Base-by-base conservation (phyloP, 768 basidiomycete genomes). In the Phanerochaete carnosa region DNA sequence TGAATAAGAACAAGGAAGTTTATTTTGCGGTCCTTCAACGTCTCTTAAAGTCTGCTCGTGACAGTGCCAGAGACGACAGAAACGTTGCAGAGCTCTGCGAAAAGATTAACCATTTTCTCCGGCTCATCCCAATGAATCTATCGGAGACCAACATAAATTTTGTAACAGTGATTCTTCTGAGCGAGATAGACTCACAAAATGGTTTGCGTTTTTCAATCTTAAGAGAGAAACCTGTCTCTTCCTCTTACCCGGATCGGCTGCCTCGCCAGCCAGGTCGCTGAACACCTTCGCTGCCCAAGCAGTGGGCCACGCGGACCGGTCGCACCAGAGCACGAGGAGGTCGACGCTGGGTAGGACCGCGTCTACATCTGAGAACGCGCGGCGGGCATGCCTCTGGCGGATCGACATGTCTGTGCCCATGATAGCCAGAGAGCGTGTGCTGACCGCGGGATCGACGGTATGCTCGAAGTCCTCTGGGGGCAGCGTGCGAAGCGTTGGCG, bases 131-230 rank as follows among this genome's bases (percentile, higher is more conserved):
- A 60, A 32, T 60, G 50, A 15, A 29, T 16, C 35, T 55, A 23
- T 19, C 15, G 9, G 28, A 30, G 11, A 7, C n/a, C 28, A 28
- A 35, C 46, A 15, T 45, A 28, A 30, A 15, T 30, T 26, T 9
- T 7, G n/a, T 37, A 16, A 22, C 23, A 16, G 12, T 4, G 13
- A 55, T 4, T 5, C 5, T 30, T 22, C 55, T n/a, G 26, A 23
- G 33, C 2, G 29, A 13, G 35, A 6, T n/a, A 32, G 4, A 62
- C 66, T 63, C 55, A 64, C 64, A 43, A 63, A 64, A 45, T 65
- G 66, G 45, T 68, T 68, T 3, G 57, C 62, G 9, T 60, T 60
- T 23, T 25, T 29, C 6, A 64, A 43, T 16, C 45, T 53, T 19
- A 37, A 59, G 15, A 29, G 23, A 32, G 5, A 12, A 9, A 28